These are phyloP conservation scores for Coffea eugenioides DNA, from an alignment of 257 asterid species.

Conservation along the genomic window DNA sequence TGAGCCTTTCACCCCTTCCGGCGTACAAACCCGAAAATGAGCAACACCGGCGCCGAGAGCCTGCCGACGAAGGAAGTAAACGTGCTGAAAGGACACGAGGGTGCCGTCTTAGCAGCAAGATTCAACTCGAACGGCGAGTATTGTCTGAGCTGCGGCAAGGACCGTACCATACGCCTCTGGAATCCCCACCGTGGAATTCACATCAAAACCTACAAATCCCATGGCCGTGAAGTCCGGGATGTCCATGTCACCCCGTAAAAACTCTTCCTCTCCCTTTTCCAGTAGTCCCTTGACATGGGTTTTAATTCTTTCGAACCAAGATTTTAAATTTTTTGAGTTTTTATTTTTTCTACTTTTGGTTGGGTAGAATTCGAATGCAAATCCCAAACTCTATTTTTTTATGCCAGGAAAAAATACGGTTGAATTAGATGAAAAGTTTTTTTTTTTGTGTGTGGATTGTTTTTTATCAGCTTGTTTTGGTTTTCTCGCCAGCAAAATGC, in stretches of 20 bases:
- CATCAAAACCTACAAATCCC: constrained; percentile 89
- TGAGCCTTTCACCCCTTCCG: background rate
- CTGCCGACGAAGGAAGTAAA: constrained; percentile 67
- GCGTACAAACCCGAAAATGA: constrained; percentile 3
- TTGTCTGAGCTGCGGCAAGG: constrained; percentile 91
- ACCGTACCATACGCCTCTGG: constrained; percentile 93
- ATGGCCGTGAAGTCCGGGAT: constrained; percentile 95
- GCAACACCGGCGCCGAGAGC: constrained; percentile 19
- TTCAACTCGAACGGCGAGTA: constrained; percentile 90
- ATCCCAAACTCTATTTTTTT: no score
- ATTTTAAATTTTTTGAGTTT: background rate
- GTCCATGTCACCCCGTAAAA: constrained; percentile 74
- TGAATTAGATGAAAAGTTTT: background rate
- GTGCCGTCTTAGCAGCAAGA: constrained; percentile 92
- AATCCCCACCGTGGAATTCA: constrained; percentile 94
- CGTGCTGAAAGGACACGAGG: constrained; percentile 89
- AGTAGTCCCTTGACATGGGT: background rate
- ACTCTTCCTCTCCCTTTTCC: background rate
- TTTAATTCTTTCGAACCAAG: background rate
- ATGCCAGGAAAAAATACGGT: no score
- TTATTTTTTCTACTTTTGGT: background rate
- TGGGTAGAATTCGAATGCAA: no score
- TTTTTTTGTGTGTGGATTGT: background rate
- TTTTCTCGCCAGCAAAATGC: background rate
- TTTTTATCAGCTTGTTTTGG: background rate